Evolutionary conservation across 108 stramenopile genomes (phyloP), one percentile per base, ranked within the genome.

Genomic region (Chaetoceros tenuissimus): DNA sequence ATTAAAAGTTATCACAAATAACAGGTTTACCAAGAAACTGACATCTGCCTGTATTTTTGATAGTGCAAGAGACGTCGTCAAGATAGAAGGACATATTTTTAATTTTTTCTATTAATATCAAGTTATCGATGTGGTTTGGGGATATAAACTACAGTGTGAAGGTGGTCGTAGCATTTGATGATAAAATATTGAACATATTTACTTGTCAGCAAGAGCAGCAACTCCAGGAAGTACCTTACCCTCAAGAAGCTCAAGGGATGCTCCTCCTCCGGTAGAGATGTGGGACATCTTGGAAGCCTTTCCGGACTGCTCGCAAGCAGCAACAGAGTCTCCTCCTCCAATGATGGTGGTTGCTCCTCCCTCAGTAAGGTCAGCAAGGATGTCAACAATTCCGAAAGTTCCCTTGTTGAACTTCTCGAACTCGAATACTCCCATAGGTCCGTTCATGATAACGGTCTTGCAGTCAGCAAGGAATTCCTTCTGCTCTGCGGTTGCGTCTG

Each of bases 341-440:
- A 99, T 94, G 79, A 99, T 97, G 68, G 96, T 98, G 74, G 83
- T 77, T 63, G 84, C 91, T 55, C 98, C 98, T 62, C 81, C 87
- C 74, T 81, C 80, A 60, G 98, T 96, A 60, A 89, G 71, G 31
- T 96, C 95, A 30, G 93, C 96, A 60, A 99, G 74, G 55, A 95
- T 88, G 69, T 98, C 84, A 57, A 97, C 96, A 62, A 99, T 65
- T 34, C 74, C 92, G 57, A 94, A 84, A 24, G 97, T 97, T 68
- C 96, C 96, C 68, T 71, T 77, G 63, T 86, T 78, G 75, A 99
- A 99, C 48, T 82, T 78, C 63, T 96, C 89, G 63, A 97, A 82
- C 67, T 99, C 99, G 66, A 99, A 99, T 43, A 99, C 97, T 53
- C 99, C 99, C 93, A 96, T 94, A 50, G 99, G 99, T 60, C 99